phyloP scores from a whole-genome alignment of 495 filamentous ascomycete genomes.

The Xylaria cubensis region DNA sequence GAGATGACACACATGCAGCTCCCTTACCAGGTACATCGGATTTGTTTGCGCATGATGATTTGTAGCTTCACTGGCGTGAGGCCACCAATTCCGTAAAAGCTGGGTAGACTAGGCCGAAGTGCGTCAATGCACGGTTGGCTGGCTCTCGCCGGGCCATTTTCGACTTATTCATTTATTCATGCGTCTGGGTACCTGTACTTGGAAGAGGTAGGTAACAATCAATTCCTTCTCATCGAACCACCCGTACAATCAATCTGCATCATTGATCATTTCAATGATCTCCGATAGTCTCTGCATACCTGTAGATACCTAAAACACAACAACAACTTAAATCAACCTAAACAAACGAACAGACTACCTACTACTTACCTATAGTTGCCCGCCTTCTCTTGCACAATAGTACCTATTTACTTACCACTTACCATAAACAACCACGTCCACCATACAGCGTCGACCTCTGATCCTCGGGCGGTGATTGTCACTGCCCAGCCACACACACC shows the following conservation, averaged over 20 bases:
- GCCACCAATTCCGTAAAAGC: constrained; percentile 20
- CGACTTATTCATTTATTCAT: constrained; percentile 1
- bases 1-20: constrained; percentile 23
- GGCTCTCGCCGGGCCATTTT: constrained; percentile 10
- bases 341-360: background rate
- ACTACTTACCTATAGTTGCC: background rate
- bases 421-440: constrained; percentile 11
- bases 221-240: constrained; percentile 7
- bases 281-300: background rate
- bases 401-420: background rate
- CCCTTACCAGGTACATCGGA: background rate
- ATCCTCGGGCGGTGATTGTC: constrained; percentile 22
- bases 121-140: constrained; percentile 13
- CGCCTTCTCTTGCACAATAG: background rate
- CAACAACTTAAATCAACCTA: background rate
- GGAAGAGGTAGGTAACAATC: background rate
- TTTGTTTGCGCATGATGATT: constrained; percentile 10
- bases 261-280: background rate
- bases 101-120: constrained; percentile 12
- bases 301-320: background rate
- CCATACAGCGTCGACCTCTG: constrained; percentile 6
- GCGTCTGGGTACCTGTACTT: background rate
- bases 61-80: constrained; percentile 20
- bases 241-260: constrained; percentile 4
- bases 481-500: constrained; percentile 38